phyloP scores from a whole-genome alignment of 768 basidiomycete species.

The Nevesoporus exiguus region DNA sequence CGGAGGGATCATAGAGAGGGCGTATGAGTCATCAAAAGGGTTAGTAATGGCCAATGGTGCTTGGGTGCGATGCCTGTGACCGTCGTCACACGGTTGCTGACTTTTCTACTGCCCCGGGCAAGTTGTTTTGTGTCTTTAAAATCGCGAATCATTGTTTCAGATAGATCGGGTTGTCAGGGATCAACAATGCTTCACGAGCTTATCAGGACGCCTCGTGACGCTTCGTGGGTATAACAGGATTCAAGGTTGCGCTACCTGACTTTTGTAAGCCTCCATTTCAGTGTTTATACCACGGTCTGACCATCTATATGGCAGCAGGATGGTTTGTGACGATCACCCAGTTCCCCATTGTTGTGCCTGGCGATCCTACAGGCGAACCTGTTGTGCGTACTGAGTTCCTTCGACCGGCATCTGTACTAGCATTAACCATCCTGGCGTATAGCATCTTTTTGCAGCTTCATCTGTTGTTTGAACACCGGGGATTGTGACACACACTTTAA shows the following conservation, averaged over 20 bases:
- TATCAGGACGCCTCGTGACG: slow-evolving; percentile 82
- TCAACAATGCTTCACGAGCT: slow-evolving; percentile 79
- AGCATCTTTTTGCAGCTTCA: slow-evolving; percentile 23
- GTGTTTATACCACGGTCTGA: slow-evolving; percentile 1
- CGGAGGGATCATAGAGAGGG: slow-evolving; percentile 68
- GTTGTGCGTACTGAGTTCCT: slow-evolving; percentile 52
- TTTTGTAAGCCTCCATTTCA: slow-evolving; percentile 49
- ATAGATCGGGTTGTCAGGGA: slow-evolving; percentile 72
- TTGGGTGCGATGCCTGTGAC: slow-evolving; percentile 36
- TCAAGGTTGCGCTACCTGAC: slow-evolving; percentile 90
- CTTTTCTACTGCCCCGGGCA: slow-evolving; percentile 76
- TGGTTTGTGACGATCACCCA: slow-evolving; percentile 37
- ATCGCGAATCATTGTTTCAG: slow-evolving; percentile 9
- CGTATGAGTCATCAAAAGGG: slow-evolving; percentile 87
- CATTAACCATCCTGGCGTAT: slow-evolving; percentile 30
- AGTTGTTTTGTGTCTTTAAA: slow-evolving; percentile 15
- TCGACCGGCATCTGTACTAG: slow-evolving; percentile 5
- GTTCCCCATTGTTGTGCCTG: slow-evolving; percentile 11
- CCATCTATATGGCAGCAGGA: slow-evolving; percentile 47
- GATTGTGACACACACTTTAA: slow-evolving; percentile 23
- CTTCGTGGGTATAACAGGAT: slow-evolving; percentile 88
- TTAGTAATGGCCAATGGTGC: slow-evolving; percentile 26
- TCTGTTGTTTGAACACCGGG: slow-evolving; percentile 16
- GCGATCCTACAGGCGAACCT: slow-evolving; percentile 47
- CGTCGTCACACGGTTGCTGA: slow-evolving; percentile 86